Percentiles rank a stretch among this genome's conserved stretches.
These are phyloP conservation scores for Yamadazyma songkhlaensis DNA, from an alignment of 1,139 yeast genomes.

Conservation along the genomic window DNA sequence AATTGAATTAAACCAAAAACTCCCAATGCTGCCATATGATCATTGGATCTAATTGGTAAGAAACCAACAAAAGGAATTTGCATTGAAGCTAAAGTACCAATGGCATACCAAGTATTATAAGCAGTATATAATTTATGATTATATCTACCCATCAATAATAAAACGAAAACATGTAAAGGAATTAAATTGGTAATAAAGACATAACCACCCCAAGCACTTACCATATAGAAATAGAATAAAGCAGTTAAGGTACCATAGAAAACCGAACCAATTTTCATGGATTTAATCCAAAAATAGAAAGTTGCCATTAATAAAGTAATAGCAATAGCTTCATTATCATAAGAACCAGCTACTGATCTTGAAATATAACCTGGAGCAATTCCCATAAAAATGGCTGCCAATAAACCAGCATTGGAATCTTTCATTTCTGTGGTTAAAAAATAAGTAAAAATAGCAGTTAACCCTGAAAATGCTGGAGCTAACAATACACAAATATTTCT, in stretches of 20 bases:
- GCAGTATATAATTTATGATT: constrained; percentile 80
- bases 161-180: constrained; percentile 90
- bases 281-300: constrained; percentile 93
- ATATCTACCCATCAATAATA: constrained; percentile 93
- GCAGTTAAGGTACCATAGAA: constrained; percentile 85
- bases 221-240: constrained; percentile 94
- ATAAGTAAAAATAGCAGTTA: constrained; percentile 93
- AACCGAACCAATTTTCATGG: constrained; percentile 86
- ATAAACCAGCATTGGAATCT: constrained; percentile 82
- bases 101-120: constrained; percentile 93
- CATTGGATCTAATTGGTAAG: constrained; percentile 93
- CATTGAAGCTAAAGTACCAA: constrained; percentile 97
- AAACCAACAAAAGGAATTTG: constrained; percentile 99
- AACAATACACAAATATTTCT: constrained; percentile 93
- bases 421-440: constrained; percentile 87
- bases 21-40: constrained; percentile 98
- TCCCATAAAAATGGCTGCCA: constrained; percentile 94
- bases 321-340: constrained; percentile 98
- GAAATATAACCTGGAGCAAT: constrained; percentile 99
- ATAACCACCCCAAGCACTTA: constrained; percentile 99
- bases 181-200: constrained; percentile 97
- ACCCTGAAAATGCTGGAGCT: constrained; percentile 94
- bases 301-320: constrained; percentile 94
- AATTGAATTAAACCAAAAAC: constrained; percentile 94
- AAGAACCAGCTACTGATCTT: constrained; percentile 97